Percentiles rank a stretch among this genome's conserved stretches.
Evolutionary conservation across 768 basidiomycete species (phyloP).

Genomic region (Mrakia hoshinonis): DNA sequence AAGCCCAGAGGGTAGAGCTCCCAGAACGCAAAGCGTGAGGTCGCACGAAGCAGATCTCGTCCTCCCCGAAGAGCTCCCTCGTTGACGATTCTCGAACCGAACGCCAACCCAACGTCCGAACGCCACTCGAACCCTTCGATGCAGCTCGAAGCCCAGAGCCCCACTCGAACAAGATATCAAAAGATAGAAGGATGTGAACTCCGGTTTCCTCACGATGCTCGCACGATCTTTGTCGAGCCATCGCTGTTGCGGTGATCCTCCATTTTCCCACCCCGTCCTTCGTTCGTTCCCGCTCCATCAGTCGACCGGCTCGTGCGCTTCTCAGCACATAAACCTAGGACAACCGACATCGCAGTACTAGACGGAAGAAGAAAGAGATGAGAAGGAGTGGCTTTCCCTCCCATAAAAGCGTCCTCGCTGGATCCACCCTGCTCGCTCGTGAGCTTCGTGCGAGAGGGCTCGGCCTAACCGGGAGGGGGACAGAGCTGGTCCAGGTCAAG

Average conservation of each 20-base stretch:
- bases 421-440: conserved; percentile 26
- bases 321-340: not conserved
- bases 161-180: not conserved
- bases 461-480: conserved; percentile 30
- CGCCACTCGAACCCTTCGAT: not conserved
- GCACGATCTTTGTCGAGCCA: not conserved
- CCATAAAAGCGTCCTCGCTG: conserved; percentile 29
- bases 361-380: not conserved
- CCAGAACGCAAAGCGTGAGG: not conserved
- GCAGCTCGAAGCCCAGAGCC: not conserved
- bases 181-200: conserved; percentile 10
- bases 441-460: conserved; percentile 21
- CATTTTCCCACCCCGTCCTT: not conserved
- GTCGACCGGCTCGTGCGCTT: not conserved
- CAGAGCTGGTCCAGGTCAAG: not conserved
- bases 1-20: not conserved
- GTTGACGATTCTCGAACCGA: not conserved
- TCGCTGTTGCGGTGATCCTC: conserved; percentile 26
- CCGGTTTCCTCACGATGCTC: conserved; percentile 28
- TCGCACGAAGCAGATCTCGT: not conserved
- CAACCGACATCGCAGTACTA: not conserved
- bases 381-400: conserved; percentile 19
- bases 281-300: not conserved
- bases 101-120: not conserved
- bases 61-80: not conserved